Base-by-base conservation (phyloP, 2,329 filamentous ascomycete species). In the Pseudocercospora pini-densiflorae region DNA sequence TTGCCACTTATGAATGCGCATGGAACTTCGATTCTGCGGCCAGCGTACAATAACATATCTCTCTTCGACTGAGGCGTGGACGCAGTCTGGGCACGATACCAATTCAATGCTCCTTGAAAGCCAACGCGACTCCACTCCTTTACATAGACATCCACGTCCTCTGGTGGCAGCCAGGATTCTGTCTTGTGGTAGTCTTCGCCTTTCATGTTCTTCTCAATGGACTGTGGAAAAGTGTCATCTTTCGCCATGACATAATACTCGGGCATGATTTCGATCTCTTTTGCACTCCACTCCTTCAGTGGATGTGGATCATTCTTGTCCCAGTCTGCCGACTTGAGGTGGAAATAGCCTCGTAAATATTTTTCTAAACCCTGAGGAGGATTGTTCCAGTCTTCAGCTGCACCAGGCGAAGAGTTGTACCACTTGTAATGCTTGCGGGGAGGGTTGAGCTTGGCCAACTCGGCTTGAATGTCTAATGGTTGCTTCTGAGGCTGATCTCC, bases 371-470 rank as follows among this genome's bases (percentile, higher is more conserved):
- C 85, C 65, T 86, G 83, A 0, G 78, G 72, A 0, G 84, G 82
- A 29, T 79, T 72, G 23, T 78, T 74, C 84, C 85, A 86, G 33
- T 87, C 81, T 1, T 66, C 36, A 0, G 81, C 81, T 0, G 87
- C 87, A 1, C 74, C 66, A 0, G 80, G 59, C 1, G 82, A 84
- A 2, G 86, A 85, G 71, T 88, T 89, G 76, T 88, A 90, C 85
- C 85, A 89, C 76, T 90, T 89, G 80, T 91, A 92, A 75, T 91
- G 89, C 74, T 91, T 91, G 8, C 87, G 75, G 0, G 88, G 87
- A n/a, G 85, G 82, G 1, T 81, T 75, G 0, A 89, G 81, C 47
- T 80, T 79, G 0, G 84, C 84, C 1, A 91, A 82, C 2, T 85
- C 84, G 21, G 79, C 78, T 64, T 88, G 85, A n/a, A 90, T 83